Conservation (phyloP, 805 yeast species). For the Monosporozyma unispora region DNA sequence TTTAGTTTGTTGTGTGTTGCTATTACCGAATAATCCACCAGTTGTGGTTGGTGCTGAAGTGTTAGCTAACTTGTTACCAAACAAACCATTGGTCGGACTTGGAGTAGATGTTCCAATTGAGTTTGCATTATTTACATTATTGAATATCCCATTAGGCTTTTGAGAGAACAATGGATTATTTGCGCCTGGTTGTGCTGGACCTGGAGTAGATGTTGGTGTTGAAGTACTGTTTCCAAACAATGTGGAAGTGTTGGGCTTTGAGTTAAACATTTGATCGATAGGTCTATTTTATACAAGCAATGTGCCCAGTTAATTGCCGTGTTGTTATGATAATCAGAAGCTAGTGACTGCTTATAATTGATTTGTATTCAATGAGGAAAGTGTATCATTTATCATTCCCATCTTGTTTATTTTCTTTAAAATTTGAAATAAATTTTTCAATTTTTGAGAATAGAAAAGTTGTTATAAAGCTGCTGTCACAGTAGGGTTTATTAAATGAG, state of each 20-base stretch:
- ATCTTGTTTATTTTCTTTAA: background rate
- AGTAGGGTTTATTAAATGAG: background rate
- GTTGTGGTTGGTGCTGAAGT: conserved; percentile 4
- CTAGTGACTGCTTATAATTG: background rate
- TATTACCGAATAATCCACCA: conserved; percentile 20
- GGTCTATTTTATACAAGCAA: background rate
- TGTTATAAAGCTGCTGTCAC: background rate
- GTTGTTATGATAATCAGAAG: background rate
- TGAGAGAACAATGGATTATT: conserved; percentile 16
- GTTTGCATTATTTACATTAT: conserved; percentile 10
- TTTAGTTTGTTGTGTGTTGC: conserved; percentile 3
- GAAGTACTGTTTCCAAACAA: conserved; percentile 25
- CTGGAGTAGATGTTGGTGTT: conserved; percentile 29
- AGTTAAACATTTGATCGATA: conserved; percentile 4
- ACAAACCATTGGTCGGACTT: conserved; percentile 26
- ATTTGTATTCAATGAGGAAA: background rate
- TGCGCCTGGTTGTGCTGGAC: conserved; percentile 11
- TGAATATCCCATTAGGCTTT: conserved; percentile 20
- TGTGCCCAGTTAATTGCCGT: background rate
- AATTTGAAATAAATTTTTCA: background rate
- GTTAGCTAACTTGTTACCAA: conserved; percentile 15
- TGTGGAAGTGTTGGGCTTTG: conserved; percentile 17
- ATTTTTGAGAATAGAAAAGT: background rate
- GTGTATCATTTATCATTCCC: background rate
- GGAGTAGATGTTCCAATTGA: conserved; percentile 20